Percentiles rank a stretch among this genome's conserved stretches.
Conservation (phyloP, 176 grass and related monocot species). For the Sorghum bicolor region DNA sequence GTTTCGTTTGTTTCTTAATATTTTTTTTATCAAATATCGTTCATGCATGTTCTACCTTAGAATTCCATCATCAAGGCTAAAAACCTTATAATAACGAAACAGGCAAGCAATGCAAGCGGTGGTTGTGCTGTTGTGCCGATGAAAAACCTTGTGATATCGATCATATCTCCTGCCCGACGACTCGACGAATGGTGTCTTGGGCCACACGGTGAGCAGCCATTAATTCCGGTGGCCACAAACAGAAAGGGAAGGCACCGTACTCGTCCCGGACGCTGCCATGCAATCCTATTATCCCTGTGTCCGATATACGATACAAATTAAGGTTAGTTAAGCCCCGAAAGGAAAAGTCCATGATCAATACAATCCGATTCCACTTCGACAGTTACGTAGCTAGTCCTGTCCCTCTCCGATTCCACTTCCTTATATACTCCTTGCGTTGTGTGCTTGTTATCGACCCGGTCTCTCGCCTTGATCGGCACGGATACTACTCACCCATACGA, state of each 20-base stretch:
- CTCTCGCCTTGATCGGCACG: no score
- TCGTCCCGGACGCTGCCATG: no score
- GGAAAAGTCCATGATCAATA: not conserved
- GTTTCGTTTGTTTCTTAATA: not conserved
- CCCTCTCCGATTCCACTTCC: not conserved
- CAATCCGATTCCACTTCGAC: not conserved
- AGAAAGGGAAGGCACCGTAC: not conserved
- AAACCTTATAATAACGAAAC: no score
- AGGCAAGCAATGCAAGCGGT: no score
- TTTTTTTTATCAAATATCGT: not conserved
- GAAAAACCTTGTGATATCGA: no score
- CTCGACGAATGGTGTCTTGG: no score
- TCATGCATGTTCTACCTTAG: not conserved
- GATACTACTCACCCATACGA: not conserved
- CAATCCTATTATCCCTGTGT: not conserved
- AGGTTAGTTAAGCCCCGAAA: not conserved
- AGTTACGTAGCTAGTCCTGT: not conserved
- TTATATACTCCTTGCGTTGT: no score
- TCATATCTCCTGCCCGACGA: no score
- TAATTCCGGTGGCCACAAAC: no score
- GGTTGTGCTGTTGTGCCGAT: no score
- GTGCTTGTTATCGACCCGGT: not conserved
- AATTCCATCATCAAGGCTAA: no score
- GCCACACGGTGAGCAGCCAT: not conserved
- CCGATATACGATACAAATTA: not conserved